phyloP scores from a whole-genome alignment of 331 rosid genomes.

The Acacia concinna region DNA sequence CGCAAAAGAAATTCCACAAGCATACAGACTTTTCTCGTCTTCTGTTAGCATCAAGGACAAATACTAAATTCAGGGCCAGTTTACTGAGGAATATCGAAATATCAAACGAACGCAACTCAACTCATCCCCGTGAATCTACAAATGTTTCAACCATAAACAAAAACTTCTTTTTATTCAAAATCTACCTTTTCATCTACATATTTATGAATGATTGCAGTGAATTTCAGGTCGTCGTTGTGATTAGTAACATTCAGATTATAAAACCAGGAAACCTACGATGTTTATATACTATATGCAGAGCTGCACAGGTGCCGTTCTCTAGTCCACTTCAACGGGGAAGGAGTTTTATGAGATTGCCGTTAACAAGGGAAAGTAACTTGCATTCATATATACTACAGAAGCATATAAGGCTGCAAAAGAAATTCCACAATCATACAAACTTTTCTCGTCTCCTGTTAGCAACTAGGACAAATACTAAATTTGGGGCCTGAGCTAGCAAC shows the following conservation, averaged over 20 bases:
- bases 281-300: not conserved
- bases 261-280: not conserved
- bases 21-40: not conserved
- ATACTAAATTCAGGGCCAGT: not conserved
- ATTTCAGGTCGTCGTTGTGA: conserved; percentile 1
- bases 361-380: not conserved
- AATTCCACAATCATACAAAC: not conserved
- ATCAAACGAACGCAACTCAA: not conserved
- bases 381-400: not conserved
- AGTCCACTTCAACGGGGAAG: not conserved
- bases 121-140: not conserved
- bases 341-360: not conserved
- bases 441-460: not conserved
- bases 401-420: not conserved
- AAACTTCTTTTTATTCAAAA: not conserved
- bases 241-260: not conserved
- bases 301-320: not conserved
- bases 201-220: not conserved
- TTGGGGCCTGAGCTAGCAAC: conserved; percentile 8
- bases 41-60: conserved; percentile 4
- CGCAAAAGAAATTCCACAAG: not conserved
- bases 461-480: conserved; percentile 2
- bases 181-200: not conserved
- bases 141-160: conserved; percentile 6
- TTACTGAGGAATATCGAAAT: not conserved